Evolutionary conservation across 2,329 filamentous ascomycete genomes (phyloP), one percentile per base, ranked within the genome.

Genomic region (Fonsecaea pedrosoi): DNA sequence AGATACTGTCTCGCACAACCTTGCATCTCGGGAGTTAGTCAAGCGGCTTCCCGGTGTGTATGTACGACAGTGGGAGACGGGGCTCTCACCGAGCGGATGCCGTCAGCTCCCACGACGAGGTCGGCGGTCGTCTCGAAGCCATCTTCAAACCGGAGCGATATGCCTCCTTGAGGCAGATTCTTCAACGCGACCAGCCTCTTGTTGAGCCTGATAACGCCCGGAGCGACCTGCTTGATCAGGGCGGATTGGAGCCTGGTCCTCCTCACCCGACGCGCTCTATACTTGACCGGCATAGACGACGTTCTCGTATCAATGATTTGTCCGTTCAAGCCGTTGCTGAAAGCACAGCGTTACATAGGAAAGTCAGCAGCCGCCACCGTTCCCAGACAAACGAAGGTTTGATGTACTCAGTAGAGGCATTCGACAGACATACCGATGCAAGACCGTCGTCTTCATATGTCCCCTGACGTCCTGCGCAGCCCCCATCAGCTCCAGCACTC

Each of bases 61-160:
- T 12, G 25, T 30, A 4, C 10, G 4, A n/a, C 7, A 30, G 3
- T 15, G 25, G 50, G 13, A 15, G 21, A 6, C 10, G 25, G 15
- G n/a, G n/a, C 10, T 56, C 67, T 42, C 21, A 67, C 67, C 40
- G 73, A 75, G 54, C 67, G 70, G 62, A 77, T 76, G 4, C 75
- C 75, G 69, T 77, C 75, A 5, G 74, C 74, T 1, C 74, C 75
- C 48, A 77, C 63, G 12, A 77, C 72, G 12, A 77, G 34, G 45
- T 77, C 74, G 1, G 64, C 75, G 3, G 55, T 62, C 4, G 63
- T 63, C 12, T 77, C 73, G 2, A 78, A 78, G 0, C 80, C 79
- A 68, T 86, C 83, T 12, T 80, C 76, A 64, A 87, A 86, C 0
- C 64, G 55, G 9, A 86, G 74, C 2, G 75, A 69, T 1, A 84